These are phyloP conservation scores for Vicia villosa DNA, from an alignment of 306 rosid species.

Conservation along the genomic window DNA sequence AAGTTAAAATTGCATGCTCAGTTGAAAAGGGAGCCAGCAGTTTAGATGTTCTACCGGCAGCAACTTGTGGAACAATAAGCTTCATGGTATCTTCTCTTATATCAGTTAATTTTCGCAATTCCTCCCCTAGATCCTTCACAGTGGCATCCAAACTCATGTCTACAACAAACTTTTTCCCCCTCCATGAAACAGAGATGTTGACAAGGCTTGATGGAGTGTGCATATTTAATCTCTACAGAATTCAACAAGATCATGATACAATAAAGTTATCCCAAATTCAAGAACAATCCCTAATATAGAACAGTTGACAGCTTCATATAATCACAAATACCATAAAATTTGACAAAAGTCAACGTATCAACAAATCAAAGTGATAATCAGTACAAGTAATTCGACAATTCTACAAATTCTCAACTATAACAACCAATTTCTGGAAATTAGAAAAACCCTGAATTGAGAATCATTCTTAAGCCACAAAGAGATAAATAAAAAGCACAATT, in stretches of 20 bases:
- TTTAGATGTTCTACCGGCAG: constrained; percentile 55
- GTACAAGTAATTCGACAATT: neutral
- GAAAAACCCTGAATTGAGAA: constrained; percentile 16
- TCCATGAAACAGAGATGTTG: constrained; percentile 64
- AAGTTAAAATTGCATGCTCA: constrained; percentile 63
- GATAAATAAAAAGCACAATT: neutral
- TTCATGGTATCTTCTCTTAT: constrained; percentile 83
- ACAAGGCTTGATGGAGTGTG: constrained; percentile 40
- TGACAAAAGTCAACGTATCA: neutral
- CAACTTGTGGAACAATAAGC: constrained; percentile 66
- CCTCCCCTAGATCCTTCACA: constrained; percentile 76
- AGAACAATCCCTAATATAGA: constrained; percentile 1
- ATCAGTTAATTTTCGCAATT: constrained; percentile 62
- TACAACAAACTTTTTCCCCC: constrained; percentile 68
- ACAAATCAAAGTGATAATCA: neutral
- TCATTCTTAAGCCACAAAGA: constrained; percentile 9
- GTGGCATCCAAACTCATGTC: constrained; percentile 55
- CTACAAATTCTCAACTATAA: neutral
- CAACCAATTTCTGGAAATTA: constrained; percentile 11
- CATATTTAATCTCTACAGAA: constrained; percentile 65
- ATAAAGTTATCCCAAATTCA: constrained; percentile 26
- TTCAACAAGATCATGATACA: constrained; percentile 9
- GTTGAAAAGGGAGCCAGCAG: constrained; percentile 75
- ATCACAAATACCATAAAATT: neutral
- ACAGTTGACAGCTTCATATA: neutral